Base-by-base conservation (phyloP, 2,329 filamentous ascomycete species). In the Talaromyces sp. region DNA sequence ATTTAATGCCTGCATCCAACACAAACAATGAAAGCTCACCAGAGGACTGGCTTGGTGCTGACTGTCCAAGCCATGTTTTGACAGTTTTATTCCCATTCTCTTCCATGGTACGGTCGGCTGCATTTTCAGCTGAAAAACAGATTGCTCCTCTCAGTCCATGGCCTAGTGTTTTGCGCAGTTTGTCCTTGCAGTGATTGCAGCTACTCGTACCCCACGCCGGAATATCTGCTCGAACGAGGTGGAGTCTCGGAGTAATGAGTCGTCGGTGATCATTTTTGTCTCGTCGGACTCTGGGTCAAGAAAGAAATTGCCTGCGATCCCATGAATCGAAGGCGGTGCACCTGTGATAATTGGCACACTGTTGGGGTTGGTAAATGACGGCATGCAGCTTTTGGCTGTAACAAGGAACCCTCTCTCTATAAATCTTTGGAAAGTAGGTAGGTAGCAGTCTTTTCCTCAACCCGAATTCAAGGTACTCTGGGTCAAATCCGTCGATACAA, bases 331-430 rank as follows among this genome's bases (percentile, higher is more conserved):
- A 1, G 75, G 67, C 2, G 75, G 73, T 9, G 64, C 66, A 4
- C 75, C 75, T 1, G 75, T 77, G 59, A 78, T 75, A 49, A 77
- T 77, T 46, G 72, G 76, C 3, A 76, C 66, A 49, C 77, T 77
- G 64, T 77, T 77, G 3, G 75, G 72, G 50, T 77, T 77, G 10
- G 75, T 77, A 51, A 77, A 72, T 1, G 75, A 74, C 0, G 75
- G 75, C 74, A 78, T 77, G 29, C 69, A 67, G 40, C 67, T 68
- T 35, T 72, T 66, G 1, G 74, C 75, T 0, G 70, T 72, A 1
- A 61, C 60, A 47, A 75, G 70, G 58, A 78, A 77, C 5, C 75
- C 75, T 4, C 55, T 45, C 5, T 70, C 51, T 6, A 69, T 54
- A 43, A 75, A 70, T 10, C 49, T 52, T 27, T 59, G 60, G 47